phyloP scores from a whole-genome alignment of 306 rosid genomes.

The Quercus gilva region DNA sequence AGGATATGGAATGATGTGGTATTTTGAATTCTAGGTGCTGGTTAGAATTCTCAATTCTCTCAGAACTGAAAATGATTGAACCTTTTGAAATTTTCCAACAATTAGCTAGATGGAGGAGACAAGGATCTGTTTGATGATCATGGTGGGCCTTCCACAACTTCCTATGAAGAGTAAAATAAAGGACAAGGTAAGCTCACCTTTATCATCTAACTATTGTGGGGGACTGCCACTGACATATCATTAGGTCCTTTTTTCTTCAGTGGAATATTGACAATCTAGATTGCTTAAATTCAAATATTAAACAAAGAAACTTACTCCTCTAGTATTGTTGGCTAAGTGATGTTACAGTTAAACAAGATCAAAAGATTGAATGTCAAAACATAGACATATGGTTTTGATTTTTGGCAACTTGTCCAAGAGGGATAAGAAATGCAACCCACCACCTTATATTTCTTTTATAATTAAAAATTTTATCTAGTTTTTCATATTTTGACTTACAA shows the following conservation, averaged over 20 bases:
- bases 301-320: not conserved
- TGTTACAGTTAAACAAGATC: too few species aligned
- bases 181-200: slow-evolving; percentile 1
- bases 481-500: too few species aligned
- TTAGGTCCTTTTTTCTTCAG: not conserved
- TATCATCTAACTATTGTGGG: slow-evolving; percentile 18
- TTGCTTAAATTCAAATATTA: not conserved
- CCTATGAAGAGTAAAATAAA: not conserved
- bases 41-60: not conserved
- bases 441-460: too few species aligned
- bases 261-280: not conserved
- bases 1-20: not conserved
- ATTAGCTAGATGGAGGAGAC: slow-evolving; percentile 20
- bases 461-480: too few species aligned
- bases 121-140: slow-evolving; percentile 28
- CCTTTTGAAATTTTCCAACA: slow-evolving; percentile 19
- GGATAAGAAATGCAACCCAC: too few species aligned
- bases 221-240: not conserved
- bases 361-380: too few species aligned
- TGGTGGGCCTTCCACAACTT: slow-evolving; percentile 37
- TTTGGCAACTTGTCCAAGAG: too few species aligned
- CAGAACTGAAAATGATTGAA: slow-evolving; percentile 29
- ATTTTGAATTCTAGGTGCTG: slow-evolving; percentile 17
- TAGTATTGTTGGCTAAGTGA: not conserved
- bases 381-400: too few species aligned